A percentile compares a stretch with the other conserved stretches of the same genome.
Evolutionary conservation across 176 grass and related monocot species (phyloP).

Genomic region (sorghum (Sorghum bicolor)): DNA sequence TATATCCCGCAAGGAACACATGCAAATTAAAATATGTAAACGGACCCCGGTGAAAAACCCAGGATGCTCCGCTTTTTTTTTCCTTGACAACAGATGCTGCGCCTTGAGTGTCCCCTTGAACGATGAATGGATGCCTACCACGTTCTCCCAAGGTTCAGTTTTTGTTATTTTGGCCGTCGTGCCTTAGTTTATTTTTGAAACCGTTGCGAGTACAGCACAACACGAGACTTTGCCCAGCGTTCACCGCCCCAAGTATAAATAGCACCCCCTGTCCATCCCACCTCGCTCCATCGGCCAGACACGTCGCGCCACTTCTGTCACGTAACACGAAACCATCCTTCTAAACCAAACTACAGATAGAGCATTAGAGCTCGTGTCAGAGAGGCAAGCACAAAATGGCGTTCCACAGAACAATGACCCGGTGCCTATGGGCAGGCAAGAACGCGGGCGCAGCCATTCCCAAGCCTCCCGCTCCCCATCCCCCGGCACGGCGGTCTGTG

Average conservation of each 20-base stretch:
- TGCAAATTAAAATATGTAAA: neutral
- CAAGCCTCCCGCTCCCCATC: neutral
- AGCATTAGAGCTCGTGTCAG: neutral
- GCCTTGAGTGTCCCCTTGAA: neutral
- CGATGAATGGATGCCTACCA: neutral
- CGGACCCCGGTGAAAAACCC: neutral
- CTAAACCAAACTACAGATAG: neutral
- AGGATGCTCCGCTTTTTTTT: too few relatives aligned
- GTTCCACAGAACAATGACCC: constrained; percentile 46
- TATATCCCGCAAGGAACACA: neutral
- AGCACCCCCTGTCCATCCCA: neutral
- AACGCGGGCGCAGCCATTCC: neutral
- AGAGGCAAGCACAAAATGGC: constrained; percentile 43
- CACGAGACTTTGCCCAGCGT: neutral
- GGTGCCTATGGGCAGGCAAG: constrained; percentile 42
- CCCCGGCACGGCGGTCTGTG: constrained; percentile 4
- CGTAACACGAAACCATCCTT: constrained; percentile 9
- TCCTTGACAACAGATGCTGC: too few relatives aligned
- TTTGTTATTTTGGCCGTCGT: neutral
- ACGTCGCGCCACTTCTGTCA: neutral
- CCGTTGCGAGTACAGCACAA: neutral
- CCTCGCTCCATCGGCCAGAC: neutral
- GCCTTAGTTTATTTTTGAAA: neutral
- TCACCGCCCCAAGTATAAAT: constrained; percentile 43
- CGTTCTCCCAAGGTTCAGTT: neutral